Evolutionary conservation across 768 basidiomycete species (phyloP).

Genomic region (Tricholoma bakamatsutake): DNA sequence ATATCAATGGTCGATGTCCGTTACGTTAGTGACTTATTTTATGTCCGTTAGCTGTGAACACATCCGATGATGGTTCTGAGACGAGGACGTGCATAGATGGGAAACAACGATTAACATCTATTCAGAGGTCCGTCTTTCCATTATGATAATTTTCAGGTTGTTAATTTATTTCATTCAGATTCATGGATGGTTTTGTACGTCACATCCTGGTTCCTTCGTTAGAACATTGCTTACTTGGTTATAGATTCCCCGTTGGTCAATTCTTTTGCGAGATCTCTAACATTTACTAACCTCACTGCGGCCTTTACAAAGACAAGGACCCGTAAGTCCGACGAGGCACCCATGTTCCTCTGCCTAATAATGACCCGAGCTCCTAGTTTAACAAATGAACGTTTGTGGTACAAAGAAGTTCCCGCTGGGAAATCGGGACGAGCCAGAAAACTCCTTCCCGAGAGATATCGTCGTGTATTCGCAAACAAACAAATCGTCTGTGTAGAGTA

Average conservation of each 20-base stretch:
- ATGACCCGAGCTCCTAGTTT: constrained; percentile 3
- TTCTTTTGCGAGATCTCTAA: constrained; percentile 17
- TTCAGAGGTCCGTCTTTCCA: constrained; percentile 44
- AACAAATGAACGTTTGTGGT: constrained; percentile 49
- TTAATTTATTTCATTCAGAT: constrained; percentile 1
- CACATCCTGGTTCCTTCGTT: not conserved
- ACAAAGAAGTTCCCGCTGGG: constrained; percentile 18
- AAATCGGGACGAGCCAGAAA: constrained; percentile 15
- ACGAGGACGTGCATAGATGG: constrained; percentile 44
- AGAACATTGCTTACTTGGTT: not conserved
- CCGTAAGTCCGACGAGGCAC: constrained; percentile 4
- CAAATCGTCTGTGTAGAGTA: constrained; percentile 79
- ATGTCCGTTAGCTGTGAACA: constrained; percentile 36
- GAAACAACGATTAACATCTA: constrained; percentile 63
- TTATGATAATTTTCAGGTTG: not conserved
- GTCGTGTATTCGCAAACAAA: constrained; percentile 59
- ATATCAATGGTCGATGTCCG: not conserved
- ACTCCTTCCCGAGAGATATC: constrained; percentile 49
- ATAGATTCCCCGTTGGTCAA: constrained; percentile 27
- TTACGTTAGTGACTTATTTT: not conserved
- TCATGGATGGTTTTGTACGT: constrained; percentile 18
- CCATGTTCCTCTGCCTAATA: not conserved
- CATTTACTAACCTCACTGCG: constrained; percentile 5
- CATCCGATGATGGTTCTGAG: constrained; percentile 57
- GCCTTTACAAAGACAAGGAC: constrained; percentile 13